Percentiles rank a stretch among this genome's conserved stretches.
phyloP scores from a whole-genome alignment of 1,284 basidiomycete species.

The Ceratobasidium sp. region DNA sequence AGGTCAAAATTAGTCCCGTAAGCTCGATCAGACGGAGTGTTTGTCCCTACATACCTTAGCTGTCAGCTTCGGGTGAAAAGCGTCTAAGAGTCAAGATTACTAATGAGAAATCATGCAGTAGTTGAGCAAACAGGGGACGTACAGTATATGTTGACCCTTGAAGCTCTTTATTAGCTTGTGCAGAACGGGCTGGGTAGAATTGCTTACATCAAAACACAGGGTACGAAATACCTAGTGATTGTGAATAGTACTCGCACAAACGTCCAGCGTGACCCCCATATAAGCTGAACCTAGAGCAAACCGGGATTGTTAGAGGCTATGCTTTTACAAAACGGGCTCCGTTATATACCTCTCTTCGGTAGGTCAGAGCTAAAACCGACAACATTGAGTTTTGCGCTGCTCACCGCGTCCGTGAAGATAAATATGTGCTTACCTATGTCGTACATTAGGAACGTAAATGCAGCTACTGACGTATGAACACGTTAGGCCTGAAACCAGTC shows the following conservation, averaged over 20 bases:
- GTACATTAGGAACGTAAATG: conserved; percentile 23
- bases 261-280: conserved; percentile 43
- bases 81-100: conserved; percentile 8
- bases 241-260: conserved; percentile 35
- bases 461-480: conserved; percentile 18
- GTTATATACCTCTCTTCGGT: conserved; percentile 26
- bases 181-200: not conserved
- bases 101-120: not conserved
- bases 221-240: conserved; percentile 34
- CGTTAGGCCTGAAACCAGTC: not conserved
- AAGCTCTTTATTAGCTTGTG: not conserved
- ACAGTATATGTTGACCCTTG: conserved; percentile 26
- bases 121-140: not conserved
- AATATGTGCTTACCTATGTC: conserved; percentile 18
- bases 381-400: not conserved
- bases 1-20: not conserved
- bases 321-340: not conserved
- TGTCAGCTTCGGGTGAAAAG: conserved; percentile 27
- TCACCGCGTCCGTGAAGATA: not conserved
- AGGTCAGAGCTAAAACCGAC: conserved; percentile 14
- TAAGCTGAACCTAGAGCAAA: conserved; percentile 18
- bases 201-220: conserved; percentile 28
- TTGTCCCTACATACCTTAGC: conserved; percentile 31
- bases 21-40: not conserved
- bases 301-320: no score